phyloP scores from a whole-genome alignment of 1,284 basidiomycete species.

The Abortiporus biennis region DNA sequence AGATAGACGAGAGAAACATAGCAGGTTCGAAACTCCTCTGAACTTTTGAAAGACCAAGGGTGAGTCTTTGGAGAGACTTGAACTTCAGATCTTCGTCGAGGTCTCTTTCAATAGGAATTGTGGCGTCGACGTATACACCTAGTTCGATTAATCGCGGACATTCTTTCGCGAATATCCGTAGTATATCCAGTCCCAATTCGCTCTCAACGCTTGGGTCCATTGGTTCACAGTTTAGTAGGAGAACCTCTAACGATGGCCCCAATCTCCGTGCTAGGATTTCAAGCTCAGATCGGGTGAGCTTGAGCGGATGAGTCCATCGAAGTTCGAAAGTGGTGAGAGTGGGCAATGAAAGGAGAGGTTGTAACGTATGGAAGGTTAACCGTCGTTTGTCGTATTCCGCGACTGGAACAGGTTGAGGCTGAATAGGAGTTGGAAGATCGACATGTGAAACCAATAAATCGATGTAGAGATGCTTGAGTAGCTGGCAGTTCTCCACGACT shows the following conservation, averaged over 20 bases:
- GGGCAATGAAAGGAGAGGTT: slow-evolving; percentile 40
- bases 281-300: slow-evolving; percentile 39
- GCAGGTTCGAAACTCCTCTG: slow-evolving; percentile 34
- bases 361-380: slow-evolving; percentile 40
- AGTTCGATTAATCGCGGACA: slow-evolving; percentile 45
- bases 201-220: slow-evolving; percentile 21
- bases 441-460: slow-evolving; percentile 21
- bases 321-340: slow-evolving; percentile 44
- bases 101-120: background rate
- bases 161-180: slow-evolving; percentile 46
- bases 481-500: slow-evolving; percentile 40
- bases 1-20: slow-evolving; percentile 47
- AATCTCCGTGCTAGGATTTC: slow-evolving; percentile 44
- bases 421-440: slow-evolving; percentile 7
- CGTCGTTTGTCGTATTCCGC: slow-evolving; percentile 18
- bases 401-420: slow-evolving; percentile 8
- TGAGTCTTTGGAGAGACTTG: slow-evolving; percentile 31
- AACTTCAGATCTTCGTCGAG: slow-evolving; percentile 27
- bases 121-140: slow-evolving; percentile 44
- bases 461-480: slow-evolving; percentile 35
- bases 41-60: slow-evolving; percentile 45
- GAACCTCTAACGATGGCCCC: slow-evolving; percentile 39
- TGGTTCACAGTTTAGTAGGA: slow-evolving; percentile 48
- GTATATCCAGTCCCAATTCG: slow-evolving; percentile 41
- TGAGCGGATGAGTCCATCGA: slow-evolving; percentile 44